Conservation (phyloP, 768 basidiomycete species). For the Suillus fuscotomentosus region DNA sequence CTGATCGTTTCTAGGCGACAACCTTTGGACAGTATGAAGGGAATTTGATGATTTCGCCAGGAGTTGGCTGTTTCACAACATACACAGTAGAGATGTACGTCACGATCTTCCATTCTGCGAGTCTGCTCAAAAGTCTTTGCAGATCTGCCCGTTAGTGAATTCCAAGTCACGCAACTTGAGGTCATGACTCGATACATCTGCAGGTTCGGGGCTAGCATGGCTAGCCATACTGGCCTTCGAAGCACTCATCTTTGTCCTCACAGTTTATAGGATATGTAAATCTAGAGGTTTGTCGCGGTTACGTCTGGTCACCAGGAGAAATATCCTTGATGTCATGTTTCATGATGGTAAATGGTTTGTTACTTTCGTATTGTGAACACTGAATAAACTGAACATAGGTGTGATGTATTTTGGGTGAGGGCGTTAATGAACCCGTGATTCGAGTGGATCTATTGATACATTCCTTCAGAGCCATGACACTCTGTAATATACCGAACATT, state of each 20-base stretch:
- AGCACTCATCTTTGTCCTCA: constrained; percentile 44
- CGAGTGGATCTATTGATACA: not conserved
- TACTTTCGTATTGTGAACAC: not conserved
- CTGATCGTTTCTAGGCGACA: not conserved
- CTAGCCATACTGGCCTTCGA: constrained; percentile 53
- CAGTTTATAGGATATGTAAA: constrained; percentile 43
- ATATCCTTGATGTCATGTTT: constrained; percentile 41
- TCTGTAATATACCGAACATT: constrained; percentile 49
- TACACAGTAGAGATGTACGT: not conserved
- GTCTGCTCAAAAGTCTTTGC: not conserved
- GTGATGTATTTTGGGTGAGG: constrained; percentile 57
- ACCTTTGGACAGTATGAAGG: not conserved
- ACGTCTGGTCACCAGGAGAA: constrained; percentile 18
- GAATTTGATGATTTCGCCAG: not conserved
- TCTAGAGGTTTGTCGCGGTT: constrained; percentile 24
- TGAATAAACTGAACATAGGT: constrained; percentile 30
- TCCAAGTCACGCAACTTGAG: not conserved
- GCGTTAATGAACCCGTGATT: constrained; percentile 15
- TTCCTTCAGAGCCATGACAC: constrained; percentile 42
- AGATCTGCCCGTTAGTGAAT: not conserved
- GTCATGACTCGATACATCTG: not conserved
- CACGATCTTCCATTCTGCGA: not conserved
- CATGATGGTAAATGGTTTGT: constrained; percentile 44
- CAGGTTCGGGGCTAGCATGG: constrained; percentile 40
- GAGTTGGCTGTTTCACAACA: not conserved